Conservation (phyloP, 805 yeast genomes). For the Metschnikowia gelsemii region DNA sequence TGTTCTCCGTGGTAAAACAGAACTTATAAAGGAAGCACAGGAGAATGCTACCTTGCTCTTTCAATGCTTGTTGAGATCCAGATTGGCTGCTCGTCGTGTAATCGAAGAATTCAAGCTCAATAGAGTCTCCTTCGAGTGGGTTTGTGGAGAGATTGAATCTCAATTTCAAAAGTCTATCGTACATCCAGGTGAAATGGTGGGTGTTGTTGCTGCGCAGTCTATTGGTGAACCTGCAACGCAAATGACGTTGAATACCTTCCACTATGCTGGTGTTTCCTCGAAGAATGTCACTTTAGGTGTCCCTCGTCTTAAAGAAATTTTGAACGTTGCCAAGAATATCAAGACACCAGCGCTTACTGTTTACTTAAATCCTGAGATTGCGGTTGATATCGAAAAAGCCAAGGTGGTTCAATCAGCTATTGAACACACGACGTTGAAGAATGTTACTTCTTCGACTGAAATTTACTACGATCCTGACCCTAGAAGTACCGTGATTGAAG, state of each 20-base stretch:
- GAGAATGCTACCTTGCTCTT: conserved; percentile 85
- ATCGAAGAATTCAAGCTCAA: conserved; percentile 86
- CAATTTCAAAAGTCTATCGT: conserved; percentile 90
- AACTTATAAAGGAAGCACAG: conserved; percentile 79
- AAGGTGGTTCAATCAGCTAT: conserved; percentile 94
- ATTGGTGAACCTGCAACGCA: conserved; percentile 99
- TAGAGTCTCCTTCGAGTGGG: conserved; percentile 92
- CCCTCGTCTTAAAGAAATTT: conserved; percentile 98
- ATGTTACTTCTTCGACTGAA: conserved; percentile 96
- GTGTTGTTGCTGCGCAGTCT: conserved; percentile 95
- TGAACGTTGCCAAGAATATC: conserved; percentile 96
- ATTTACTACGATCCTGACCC: conserved; percentile 98
- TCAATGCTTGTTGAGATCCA: conserved; percentile 89
- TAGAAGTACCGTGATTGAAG: conserved; percentile 91
- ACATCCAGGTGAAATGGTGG: conserved; percentile 98
- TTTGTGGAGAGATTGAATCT: conserved; percentile 86
- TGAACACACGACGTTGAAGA: conserved; percentile 91
- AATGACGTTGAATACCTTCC: conserved; percentile 91
- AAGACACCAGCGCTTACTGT: conserved; percentile 99
- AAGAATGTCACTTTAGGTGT: conserved; percentile 99
- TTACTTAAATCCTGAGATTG: conserved; percentile 77
- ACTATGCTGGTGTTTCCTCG: conserved; percentile 99
- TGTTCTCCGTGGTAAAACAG: conserved; percentile 81
- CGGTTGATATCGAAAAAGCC: conserved; percentile 89
- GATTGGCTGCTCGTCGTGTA: conserved; percentile 87